Evolutionary conservation across 805 yeast species (phyloP).

Genomic region (Yarrowia keelungensis): DNA sequence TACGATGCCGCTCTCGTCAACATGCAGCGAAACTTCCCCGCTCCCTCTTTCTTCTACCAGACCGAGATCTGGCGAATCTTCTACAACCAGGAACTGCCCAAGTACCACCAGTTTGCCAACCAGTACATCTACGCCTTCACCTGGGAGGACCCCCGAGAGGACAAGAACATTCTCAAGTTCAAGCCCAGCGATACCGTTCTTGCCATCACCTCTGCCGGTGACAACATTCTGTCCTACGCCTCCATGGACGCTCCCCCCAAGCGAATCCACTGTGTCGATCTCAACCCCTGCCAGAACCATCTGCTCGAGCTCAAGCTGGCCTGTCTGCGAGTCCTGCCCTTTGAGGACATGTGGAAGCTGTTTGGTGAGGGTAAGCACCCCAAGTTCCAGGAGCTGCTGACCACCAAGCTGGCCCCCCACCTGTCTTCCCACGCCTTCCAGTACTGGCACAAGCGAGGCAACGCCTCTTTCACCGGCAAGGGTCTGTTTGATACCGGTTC

Average conservation of each 20-base stretch:
- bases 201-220: constrained; percentile 89
- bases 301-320: constrained; percentile 80
- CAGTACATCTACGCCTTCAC: constrained; percentile 88
- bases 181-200: constrained; percentile 71
- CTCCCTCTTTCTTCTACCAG: constrained; percentile 82
- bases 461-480: constrained; percentile 63
- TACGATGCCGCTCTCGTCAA: constrained; percentile 76
- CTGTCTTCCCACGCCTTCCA: constrained; percentile 82
- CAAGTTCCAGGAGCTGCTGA: constrained; percentile 59
- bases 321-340: constrained; percentile 62
- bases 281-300: constrained; percentile 84
- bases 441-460: constrained; percentile 75
- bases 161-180: constrained; percentile 68
- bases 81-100: constrained; percentile 73
- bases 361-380: constrained; percentile 77
- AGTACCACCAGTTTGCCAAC: constrained; percentile 72
- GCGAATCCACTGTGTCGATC: constrained; percentile 82
- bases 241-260: constrained; percentile 73
- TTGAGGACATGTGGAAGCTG: constrained; percentile 71
- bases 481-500: constrained; percentile 81
- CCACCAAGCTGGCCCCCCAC: constrained; percentile 66
- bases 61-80: constrained; percentile 78
- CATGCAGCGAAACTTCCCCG: constrained; percentile 70
- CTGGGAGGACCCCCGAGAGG: constrained; percentile 91
- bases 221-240: constrained; percentile 78